Percentiles rank a stretch among this genome's conserved stretches.
Evolutionary conservation across 176 grass and related monocot genomes (phyloP).

Genomic region (Carex pumila): DNA sequence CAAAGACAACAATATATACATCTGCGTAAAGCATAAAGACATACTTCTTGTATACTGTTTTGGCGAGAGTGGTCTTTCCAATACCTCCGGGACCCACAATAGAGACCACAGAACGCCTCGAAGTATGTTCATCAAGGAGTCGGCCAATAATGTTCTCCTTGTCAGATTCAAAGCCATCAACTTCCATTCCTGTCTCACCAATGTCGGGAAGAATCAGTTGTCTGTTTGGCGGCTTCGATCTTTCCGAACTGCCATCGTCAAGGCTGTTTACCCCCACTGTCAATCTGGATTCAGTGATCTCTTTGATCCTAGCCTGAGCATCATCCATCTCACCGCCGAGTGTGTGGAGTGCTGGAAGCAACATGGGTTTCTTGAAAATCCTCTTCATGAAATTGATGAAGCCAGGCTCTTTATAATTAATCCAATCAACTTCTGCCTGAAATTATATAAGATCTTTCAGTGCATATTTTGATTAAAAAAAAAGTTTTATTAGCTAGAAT

Average conservation of each 20-base stretch:
- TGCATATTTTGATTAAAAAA: background rate
- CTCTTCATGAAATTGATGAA: background rate
- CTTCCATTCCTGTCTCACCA: background rate
- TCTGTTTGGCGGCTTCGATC: background rate
- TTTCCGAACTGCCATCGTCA: background rate
- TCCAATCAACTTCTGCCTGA: background rate
- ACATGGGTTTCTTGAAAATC: background rate
- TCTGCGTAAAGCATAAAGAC: background rate
- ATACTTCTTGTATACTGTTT: background rate
- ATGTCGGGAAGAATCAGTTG: background rate
- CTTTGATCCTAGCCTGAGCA: slow-evolving; percentile 12
- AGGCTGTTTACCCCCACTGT: background rate
- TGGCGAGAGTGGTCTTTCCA: slow-evolving; percentile 26
- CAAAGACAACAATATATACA: background rate
- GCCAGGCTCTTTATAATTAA: background rate
- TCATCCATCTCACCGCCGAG: background rate
- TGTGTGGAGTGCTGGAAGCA: background rate
- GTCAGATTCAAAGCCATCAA: slow-evolving; percentile 23
- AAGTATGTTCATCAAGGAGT: background rate
- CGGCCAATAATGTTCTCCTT: background rate
- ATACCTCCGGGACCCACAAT: slow-evolving; percentile 27
- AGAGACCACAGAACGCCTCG: background rate
- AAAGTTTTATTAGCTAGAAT: background rate
- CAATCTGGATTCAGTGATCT: background rate
- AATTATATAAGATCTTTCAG: background rate